Base-by-base conservation (phyloP, 1,139 yeast species). In the Taiozyma sp. region DNA sequence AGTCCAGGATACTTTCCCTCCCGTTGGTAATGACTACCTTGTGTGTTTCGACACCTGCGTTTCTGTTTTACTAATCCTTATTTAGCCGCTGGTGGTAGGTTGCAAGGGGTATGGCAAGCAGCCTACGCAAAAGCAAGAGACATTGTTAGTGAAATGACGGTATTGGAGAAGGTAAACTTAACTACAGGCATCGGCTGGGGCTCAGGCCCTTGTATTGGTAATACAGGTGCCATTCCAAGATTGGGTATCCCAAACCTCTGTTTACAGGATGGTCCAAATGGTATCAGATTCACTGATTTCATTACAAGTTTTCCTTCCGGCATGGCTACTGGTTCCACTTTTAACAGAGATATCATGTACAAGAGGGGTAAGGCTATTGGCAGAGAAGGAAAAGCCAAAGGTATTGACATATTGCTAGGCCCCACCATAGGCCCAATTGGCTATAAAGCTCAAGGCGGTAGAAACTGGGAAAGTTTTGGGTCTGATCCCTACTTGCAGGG, bases 401-500 rank as follows among this genome's bases (percentile, higher is more conserved):
- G 86, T 16, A 81, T 78, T 16, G 77, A 81, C 60, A 70, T 81
- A 46, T 71, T 77, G 22, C 68, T 82, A 42, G 87, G 85, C 0
- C 88, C 88, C 1, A 72, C 74, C 4, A 69, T 80, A 48, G 86
- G 85, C 0, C 87, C 87, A n/a, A 71, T 81, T 47, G 88, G 87
- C 0, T 68, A 72, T 42, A 78, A 80, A 59, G 86, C 85, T 4
- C 77, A 76, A 43, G 86, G 83, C 9, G 87, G 88, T 6, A 69
- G 87, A 58, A 80, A 77, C 64, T 81, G 85, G 84, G 88, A 82
- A 65, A 75, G 83, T 37, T 81, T 81, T 65, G 85, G 85, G 1
- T 68, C 82, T 6, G 88, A 82, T 60, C 85, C 88, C 1, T 80
- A 80, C 54, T 67, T 81, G 47, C 81, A 79, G 59, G 88, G 88